Conservation (phyloP, 306 rosid species). For the Vicia villosa region DNA sequence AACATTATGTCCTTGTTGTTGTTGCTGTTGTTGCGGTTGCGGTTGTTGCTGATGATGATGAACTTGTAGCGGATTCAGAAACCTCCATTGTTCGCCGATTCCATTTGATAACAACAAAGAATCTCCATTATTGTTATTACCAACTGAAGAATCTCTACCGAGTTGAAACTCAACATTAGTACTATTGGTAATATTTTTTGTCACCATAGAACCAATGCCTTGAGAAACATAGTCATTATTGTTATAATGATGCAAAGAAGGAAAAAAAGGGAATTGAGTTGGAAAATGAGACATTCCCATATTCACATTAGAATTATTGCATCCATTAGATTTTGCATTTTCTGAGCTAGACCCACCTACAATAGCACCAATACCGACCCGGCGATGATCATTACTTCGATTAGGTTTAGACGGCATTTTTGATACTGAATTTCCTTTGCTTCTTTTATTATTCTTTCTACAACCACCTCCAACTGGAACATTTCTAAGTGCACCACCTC, state of each 20-base stretch:
- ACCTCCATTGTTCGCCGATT: slow-evolving; percentile 64
- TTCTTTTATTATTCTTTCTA: slow-evolving; percentile 77
- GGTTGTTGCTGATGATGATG: slow-evolving; percentile 52
- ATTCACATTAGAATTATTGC: slow-evolving; percentile 39
- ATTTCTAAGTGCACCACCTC: slow-evolving; percentile 81
- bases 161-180: slow-evolving; percentile 48
- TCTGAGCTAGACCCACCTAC: slow-evolving; percentile 51
- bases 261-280: slow-evolving; percentile 58
- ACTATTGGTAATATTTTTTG: slow-evolving; percentile 35
- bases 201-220: slow-evolving; percentile 47
- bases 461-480: slow-evolving; percentile 96
- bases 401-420: slow-evolving; percentile 48
- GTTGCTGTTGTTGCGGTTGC: no score
- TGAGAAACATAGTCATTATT: slow-evolving; percentile 44
- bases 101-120: slow-evolving; percentile 44
- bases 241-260: slow-evolving; percentile 53
- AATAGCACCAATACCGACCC: neutral
- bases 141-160: slow-evolving; percentile 26
- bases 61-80: slow-evolving; percentile 47
- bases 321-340: slow-evolving; percentile 49
- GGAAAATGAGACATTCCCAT: slow-evolving; percentile 45
- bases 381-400: neutral
- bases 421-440: slow-evolving; percentile 49
- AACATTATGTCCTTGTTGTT: no score
- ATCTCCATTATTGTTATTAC: slow-evolving; percentile 6